Evolutionary conservation across 305 asterid species (phyloP), one percentile per base, ranked within the genome.

Genomic region (Salvia sclarea): DNA sequence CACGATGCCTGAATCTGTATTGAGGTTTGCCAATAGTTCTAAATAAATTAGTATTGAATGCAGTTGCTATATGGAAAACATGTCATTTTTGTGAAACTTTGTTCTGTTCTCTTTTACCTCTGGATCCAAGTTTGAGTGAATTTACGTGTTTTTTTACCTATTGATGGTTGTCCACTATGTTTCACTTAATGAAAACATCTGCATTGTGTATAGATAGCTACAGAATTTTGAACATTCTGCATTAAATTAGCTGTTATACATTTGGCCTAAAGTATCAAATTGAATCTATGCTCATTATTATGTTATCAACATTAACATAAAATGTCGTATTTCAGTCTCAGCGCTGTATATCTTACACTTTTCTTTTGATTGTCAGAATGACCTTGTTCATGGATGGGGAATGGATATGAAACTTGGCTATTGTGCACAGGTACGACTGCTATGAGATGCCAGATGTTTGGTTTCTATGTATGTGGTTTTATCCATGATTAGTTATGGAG

Each of bases 361-460:
- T 49, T 49, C 54, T 44, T 52, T 70, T 72, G 66, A 59, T 48
- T 79, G 69, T 68, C 89, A 95, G 99, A 95, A 86, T 78, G 99
- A 95, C 85, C 99, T 95, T 73, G 96, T 95, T 75, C 99, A 88
- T 76, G 99, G 99, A 73, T 95, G 99, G 99, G 99, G 99, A 69
- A 61, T 92, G 96, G 99, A 95, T 85, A 95, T 95, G 86, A 95
- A 89, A 78, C 95, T 95, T 16, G 99, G 99, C 8, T 95, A 95
- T 80, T 95, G 99, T 73, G 96, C 98, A 57, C 98, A 95, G 96
- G 99, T 86, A 69, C 73, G 76, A 61, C 41, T 41, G 37, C 48
- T 45, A 50, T 30, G 25, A 30, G 33, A 28, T 41, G 37, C 17
- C 33, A 12, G 40, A 6, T 24, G 7, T 28, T 43, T 38, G 16